Base-by-base conservation (phyloP, 441 rosid species). In the Pelargonium australe region DNA sequence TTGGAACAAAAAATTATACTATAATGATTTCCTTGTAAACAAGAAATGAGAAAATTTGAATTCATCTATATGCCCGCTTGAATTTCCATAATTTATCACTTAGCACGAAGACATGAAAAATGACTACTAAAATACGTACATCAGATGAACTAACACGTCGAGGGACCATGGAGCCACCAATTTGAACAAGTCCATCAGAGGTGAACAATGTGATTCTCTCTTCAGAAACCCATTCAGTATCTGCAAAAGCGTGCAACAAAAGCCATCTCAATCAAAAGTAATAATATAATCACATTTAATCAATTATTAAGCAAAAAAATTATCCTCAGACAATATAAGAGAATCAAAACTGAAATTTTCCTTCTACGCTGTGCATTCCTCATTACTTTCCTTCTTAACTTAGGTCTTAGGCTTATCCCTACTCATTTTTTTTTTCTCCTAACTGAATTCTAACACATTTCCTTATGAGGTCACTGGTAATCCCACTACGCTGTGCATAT, bases 161-260 rank as follows among this genome's bases (percentile, higher is more conserved):
- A 70, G 98, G 96, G 74, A 91, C 91, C 78, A 88, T 73, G 62
- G 87, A 87, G 69, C 96, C 97, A 41, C 97, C 97, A 67, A 93
- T 91, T 82, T 88, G 97, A 82, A 93, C 45, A n/a, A 93, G 85
- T 65, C 97, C 96, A 74, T 93, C 97, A 51, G 91, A 67, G 17
- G 97, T 89, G 82, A 93, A 93, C 73, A 91, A 80, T 28, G 97
- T 90, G 14, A 89, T 81, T 67, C 88, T 85, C 61, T 90, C 98
- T 78, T 90, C 90, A 45, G 81, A 91, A 80, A 89, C 82, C 97
- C 97, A 93, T 76, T 90, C 91, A 17, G 89, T 84, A 45, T 58
- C 97, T 90, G 77, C 62, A 43, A 70, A 43, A n/a, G 41, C 63
- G 23, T n/a, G 13, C 61, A 28, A 31, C 12, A 37, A 14, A 51